Evolutionary conservation across 345 rosid species (phyloP), one percentile per base, ranked within the genome.

Genomic region (Nasturtium officinale): DNA sequence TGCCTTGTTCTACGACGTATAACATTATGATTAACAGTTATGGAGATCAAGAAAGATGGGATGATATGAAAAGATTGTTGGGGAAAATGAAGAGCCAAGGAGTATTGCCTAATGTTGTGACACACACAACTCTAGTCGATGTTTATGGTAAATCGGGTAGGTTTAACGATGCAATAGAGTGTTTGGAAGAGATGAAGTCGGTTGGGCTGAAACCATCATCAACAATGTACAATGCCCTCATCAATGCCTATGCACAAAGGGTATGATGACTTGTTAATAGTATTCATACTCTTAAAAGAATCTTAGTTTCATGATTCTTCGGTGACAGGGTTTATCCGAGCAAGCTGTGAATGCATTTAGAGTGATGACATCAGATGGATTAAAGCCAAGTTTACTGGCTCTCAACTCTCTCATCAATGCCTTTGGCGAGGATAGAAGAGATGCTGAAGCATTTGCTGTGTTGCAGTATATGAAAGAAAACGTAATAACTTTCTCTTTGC

Each of bases 171-270:
- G 99, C 99, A 1, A 83, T 88, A 38, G 93, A 88, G 56, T 90
- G 96, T 81, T 81, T 95, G 82, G 96, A 90, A 47, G 90, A 76
- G 71, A 88, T 95, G 99, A 95, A 95, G 72, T 76, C 90, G 43
- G 81, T 82, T 4, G 96, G 97, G 40, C 66, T 90, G 69, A 85
- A 76, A 58, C 99, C 97, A 40, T 86, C 94, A 13, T 83, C 92
- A 5, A 86, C 99, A 20, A 88, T 90, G 96, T 95, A 90, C 77
- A 91, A 95, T 80, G 99, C 99, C 0, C 83, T 95, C 75, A 88
- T 95, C 82, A 91, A 95, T 77, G 99, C 97, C 40, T 95, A 95
- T 71, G 97, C 99, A 61, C 97, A 87, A 73, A 91, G 84, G 94
- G 99, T 91, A 87, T n/a, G 71, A 56, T 35, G 20, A 56, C 18